phyloP scores from a whole-genome alignment of 2,329 filamentous ascomycete genomes.

The Aspergillus ustus region DNA sequence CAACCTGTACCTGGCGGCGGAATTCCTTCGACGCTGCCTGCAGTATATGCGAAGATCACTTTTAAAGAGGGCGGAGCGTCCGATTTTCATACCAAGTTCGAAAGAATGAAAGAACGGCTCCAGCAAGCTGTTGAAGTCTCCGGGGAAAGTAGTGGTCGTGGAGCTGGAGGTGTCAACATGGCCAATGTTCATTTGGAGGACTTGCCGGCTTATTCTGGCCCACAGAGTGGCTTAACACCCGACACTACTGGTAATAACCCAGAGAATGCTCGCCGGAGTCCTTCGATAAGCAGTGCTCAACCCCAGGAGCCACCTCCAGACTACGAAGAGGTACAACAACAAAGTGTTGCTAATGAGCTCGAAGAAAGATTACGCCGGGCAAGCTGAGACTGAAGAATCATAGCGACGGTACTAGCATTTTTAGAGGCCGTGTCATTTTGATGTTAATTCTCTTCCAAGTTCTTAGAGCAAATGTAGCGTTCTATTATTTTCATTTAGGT shows the following conservation, averaged over 20 bases:
- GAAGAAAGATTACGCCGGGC: conserved; percentile 59
- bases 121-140: conserved; percentile 73
- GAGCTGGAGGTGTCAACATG: conserved; percentile 57
- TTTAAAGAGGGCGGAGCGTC: conserved; percentile 97
- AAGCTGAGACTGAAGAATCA: conserved; percentile 25
- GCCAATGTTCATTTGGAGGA: conserved; percentile 79
- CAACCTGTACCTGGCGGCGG: conserved; percentile 83
- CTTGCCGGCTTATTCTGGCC: conserved; percentile 81
- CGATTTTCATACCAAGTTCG: conserved; percentile 83
- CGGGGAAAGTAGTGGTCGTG: conserved; percentile 42
- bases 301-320: conserved; percentile 79
- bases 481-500: not conserved
- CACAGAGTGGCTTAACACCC: conserved; percentile 40
- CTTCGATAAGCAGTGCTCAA: conserved; percentile 41
- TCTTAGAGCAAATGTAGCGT: not conserved
- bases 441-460: not conserved
- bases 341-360: conserved; percentile 74
- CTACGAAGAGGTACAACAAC: conserved; percentile 89
- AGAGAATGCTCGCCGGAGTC: conserved; percentile 25
- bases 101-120: conserved; percentile 81
- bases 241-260: conserved; percentile 14
- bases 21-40: conserved; percentile 73
- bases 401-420: too few species aligned
- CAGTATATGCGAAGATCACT: conserved; percentile 79
- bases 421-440: not conserved